These are phyloP conservation scores for Suhomyces taliae DNA, from an alignment of 1,139 yeast species.

Conservation along the genomic window DNA sequence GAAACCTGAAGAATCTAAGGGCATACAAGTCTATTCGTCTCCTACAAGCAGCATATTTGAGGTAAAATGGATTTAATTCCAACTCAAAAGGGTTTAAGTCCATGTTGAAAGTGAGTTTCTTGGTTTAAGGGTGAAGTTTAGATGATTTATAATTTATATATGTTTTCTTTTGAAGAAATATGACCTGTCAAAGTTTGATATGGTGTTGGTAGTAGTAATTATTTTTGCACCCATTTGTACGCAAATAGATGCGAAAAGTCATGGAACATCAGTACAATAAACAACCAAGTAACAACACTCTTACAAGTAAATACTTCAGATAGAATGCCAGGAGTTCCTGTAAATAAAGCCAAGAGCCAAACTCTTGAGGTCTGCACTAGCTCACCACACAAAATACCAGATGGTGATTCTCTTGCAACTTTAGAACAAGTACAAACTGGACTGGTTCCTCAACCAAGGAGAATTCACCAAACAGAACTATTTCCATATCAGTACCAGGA, in stretches of 20 bases:
- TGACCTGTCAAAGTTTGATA: not conserved
- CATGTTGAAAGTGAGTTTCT: too few relatives aligned
- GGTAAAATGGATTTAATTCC: too few relatives aligned
- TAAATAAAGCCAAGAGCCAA: not conserved
- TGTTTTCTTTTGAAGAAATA: too few relatives aligned
- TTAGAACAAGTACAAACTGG: not conserved
- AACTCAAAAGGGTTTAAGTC: too few relatives aligned
- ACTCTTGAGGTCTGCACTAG: not conserved
- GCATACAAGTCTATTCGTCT: not conserved
- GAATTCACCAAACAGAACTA: not conserved
- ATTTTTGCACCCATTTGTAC: conserved; percentile 1
- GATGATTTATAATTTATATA: too few relatives aligned
- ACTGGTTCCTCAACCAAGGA: not conserved
- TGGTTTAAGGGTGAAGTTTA: too few relatives aligned
- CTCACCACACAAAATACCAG: not conserved
- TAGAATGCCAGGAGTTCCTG: not conserved
- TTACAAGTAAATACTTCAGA: not conserved
- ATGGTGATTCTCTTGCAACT: not conserved
- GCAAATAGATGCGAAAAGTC: too few relatives aligned
- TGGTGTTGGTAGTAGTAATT: not conserved
- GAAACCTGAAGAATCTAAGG: not conserved
- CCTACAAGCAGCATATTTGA: not conserved
- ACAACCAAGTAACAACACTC: too few relatives aligned
- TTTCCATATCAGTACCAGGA: conserved; percentile 4
- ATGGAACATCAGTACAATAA: too few relatives aligned